These are phyloP conservation scores for Clavulina sp. DNA, from an alignment of 768 basidiomycete genomes.

Conservation along the genomic window DNA sequence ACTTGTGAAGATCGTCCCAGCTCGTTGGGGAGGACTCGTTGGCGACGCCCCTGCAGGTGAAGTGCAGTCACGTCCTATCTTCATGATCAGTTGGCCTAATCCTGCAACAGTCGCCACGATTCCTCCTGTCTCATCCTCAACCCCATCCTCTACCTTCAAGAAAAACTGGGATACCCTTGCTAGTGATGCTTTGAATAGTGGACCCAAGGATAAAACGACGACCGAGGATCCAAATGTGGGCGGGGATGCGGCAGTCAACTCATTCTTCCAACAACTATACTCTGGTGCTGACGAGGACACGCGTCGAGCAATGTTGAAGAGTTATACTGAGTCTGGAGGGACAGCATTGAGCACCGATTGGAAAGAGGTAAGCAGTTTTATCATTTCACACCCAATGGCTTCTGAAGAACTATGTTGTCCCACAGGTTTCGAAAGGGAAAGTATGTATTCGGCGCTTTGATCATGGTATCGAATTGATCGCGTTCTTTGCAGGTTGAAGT, in stretches of 20 bases:
- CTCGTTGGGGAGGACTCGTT: conserved; percentile 58
- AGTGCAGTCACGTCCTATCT: conserved; percentile 13
- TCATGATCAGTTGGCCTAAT: conserved; percentile 18
- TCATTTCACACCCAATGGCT: neutral
- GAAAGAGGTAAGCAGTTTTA: conserved; percentile 61
- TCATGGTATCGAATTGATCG: neutral
- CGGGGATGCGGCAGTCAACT: conserved; percentile 72
- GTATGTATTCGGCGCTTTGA: neutral
- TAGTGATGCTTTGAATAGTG: conserved; percentile 40
- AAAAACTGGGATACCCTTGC: conserved; percentile 92
- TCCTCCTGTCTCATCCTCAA: conserved; percentile 22
- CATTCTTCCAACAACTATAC: conserved; percentile 85
- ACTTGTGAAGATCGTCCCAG: conserved; percentile 45
- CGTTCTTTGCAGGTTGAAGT: conserved; percentile 34
- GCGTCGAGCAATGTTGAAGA: conserved; percentile 93
- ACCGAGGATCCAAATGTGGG: conserved; percentile 80
- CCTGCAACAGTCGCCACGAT: conserved; percentile 15
- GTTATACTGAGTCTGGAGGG: conserved; percentile 85
- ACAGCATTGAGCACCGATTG: conserved; percentile 94
- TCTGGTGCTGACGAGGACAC: conserved; percentile 84
- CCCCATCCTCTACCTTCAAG: conserved; percentile 17
- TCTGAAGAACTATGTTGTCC: neutral
- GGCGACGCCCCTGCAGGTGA: conserved; percentile 33
- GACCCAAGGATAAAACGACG: conserved; percentile 42
- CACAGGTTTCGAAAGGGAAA: neutral